Base-by-base conservation (phyloP, 345 rosid species). In the Citrus hindsii region DNA sequence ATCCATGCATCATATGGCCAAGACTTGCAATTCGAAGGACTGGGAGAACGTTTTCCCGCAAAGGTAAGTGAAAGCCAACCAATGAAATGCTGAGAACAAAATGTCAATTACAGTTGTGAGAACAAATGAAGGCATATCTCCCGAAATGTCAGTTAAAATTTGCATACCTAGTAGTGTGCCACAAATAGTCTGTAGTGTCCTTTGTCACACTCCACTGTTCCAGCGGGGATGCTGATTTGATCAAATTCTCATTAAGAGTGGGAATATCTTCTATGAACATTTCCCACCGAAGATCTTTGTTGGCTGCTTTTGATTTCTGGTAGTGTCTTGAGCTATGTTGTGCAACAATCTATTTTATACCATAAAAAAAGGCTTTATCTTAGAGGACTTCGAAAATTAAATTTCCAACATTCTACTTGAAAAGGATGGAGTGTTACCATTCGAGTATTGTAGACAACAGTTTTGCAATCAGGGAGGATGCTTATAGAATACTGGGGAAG, bases 401-500 rank as follows among this genome's bases (percentile, higher is more conserved):
- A 61, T 12, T 53, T 69, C 48, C 51, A 38, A 14, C 81, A 0
- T 8, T 33, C 7, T 25, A 58, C 32, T 58, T 58, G 9, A n/a
- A 13, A 35, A 35, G 21, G 59, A 24, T 25, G 46, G 38, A 48
- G 18, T 74, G 77, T 28, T 78, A 83, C 88, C 63, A n/a, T 79
- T 35, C 33, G n/a, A 5, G 87, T 82, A 30, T 86, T 86, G 75
- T 76, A 87, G 69, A 78, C 82, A 10, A 83, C 85, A n/a, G 85
- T 85, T 74, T 83, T 79, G 83, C 86, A 87, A 61, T 87, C 88
- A 3, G 88, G 85, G 1, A 87, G 89, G 72, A 85, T 81, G 82
- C 89, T 87, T 28, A 85, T 87, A 9, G 90, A 87, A 35, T 30
- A 80, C 16, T 46, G 62, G 7, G 88, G 87, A 13, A 87, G 87